Base-by-base conservation (phyloP, 768 basidiomycete species). In the Mycena vulgaris region DNA sequence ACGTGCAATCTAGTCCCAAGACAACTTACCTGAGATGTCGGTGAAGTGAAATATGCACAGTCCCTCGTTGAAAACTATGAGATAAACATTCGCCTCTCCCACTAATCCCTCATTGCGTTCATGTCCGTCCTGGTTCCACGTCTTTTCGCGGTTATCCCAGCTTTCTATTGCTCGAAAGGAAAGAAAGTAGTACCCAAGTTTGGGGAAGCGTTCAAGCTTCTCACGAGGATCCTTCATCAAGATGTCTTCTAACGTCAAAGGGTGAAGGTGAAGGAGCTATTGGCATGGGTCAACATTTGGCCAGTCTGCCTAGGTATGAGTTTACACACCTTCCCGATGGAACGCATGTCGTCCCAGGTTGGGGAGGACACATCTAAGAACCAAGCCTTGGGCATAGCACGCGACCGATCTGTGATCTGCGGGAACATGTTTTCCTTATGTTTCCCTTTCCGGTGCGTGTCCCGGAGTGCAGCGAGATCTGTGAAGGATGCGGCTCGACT, bases 231-330 rank as follows among this genome's bases (percentile, higher is more conserved):
- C 96, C 80, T 94, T 92, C 68, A 95, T 94, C 10, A 98, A 81
- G 51, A 97, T 95, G 80, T 98, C 96, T 80, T 98, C 97, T 16
- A 98, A 85, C 0, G 96, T 97, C 52, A 98, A 82, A 0, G 97
- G 97, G 79, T 98, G 97, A 0, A 98, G 86, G 70, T 95, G 94
- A 28, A 97, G 83, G 21, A 94, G 81, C 95, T 96, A 74, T 17
- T 48, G 49, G 53, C 40, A 27, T 31, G 21, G 48, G 42, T 42
- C 39, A 72, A 56, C 31, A 53, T 27, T 39, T 21, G 39, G 23
- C 19, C 45, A 30, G 45, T 14, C 17, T 13, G 61, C 56, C 25
- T 30, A 39, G n/a, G 37, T 10, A 40, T 35, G 23, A 3, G 57
- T 21, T n/a, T 9, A 76, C 85, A 60, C 74, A 91, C 95, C 87